A percentile compares a stretch with the other conserved stretches of the same genome.
Evolutionary conservation across 352 stramenopile species (phyloP).

Genomic region (Globisporangium nodosum): DNA sequence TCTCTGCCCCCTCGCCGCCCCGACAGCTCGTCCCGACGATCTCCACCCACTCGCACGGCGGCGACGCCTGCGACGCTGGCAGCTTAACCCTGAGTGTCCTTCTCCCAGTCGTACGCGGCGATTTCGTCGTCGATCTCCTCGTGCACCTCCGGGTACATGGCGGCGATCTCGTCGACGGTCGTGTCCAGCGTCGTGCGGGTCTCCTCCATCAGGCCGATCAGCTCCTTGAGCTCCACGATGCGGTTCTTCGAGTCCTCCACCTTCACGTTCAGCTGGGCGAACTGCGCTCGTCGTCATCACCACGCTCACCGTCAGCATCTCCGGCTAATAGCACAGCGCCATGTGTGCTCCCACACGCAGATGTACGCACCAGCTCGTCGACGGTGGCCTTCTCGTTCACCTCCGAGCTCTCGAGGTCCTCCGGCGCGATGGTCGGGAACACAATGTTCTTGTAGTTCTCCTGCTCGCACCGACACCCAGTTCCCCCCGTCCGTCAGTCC

Average conservation of each 20-base stretch:
- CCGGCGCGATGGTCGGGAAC: conserved; percentile 74
- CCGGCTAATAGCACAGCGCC: neutral
- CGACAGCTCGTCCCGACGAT: neutral
- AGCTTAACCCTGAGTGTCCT: conserved; percentile 77
- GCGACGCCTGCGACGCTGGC: too few relatives aligned
- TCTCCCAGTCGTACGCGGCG: conserved; percentile 86
- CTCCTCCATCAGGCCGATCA: conserved; percentile 78
- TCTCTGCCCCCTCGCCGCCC: neutral
- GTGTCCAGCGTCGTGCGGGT: conserved; percentile 80
- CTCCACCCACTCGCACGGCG: conserved; percentile 1
- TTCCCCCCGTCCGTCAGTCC: too few relatives aligned
- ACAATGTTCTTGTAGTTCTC: conserved; percentile 84
- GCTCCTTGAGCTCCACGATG: conserved; percentile 82
- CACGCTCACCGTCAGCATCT: neutral
- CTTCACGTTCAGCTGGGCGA: conserved; percentile 72
- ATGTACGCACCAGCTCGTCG: conserved; percentile 51
- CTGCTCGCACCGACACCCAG: conserved; percentile 8
- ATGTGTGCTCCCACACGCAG: neutral
- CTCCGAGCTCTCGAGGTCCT: conserved; percentile 59
- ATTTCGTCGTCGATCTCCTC: conserved; percentile 89
- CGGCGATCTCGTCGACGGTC: conserved; percentile 80
- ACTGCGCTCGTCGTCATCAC: conserved; percentile 21
- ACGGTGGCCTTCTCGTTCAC: conserved; percentile 80
- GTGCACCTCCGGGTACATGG: conserved; percentile 81
- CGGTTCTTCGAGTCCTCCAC: conserved; percentile 81